Conservation (phyloP, 2,329 filamentous ascomycete species). For the Paecilomyces fulvus region DNA sequence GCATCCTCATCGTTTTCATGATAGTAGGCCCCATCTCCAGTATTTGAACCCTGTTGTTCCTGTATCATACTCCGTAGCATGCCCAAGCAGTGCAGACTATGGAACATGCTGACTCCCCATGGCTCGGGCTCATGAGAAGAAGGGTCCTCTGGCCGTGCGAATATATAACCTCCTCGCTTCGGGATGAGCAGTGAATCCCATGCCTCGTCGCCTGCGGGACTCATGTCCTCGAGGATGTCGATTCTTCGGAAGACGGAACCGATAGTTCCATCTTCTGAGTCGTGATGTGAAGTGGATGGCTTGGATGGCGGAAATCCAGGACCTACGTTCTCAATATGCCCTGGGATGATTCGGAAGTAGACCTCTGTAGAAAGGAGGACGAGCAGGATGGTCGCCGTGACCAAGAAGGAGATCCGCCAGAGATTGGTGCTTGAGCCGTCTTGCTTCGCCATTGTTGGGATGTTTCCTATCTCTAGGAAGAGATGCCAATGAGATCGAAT, state of each 20-base stretch:
- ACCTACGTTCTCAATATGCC: neutral
- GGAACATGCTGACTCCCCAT: constrained; percentile 6
- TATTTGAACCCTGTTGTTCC: neutral
- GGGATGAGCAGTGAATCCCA: constrained; percentile 1
- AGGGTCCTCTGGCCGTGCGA: neutral
- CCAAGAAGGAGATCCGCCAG: neutral
- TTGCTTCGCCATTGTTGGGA: neutral
- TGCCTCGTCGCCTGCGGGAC: neutral
- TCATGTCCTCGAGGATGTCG: constrained; percentile 1
- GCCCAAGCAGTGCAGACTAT: constrained; percentile 5
- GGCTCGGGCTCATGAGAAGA: neutral
- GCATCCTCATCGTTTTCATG: neutral
- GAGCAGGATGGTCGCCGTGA: neutral
- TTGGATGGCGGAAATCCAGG: neutral
- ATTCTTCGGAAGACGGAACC: constrained; percentile 1
- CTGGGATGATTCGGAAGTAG: neutral
- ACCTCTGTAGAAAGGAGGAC: neutral
- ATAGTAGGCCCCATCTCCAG: neutral
- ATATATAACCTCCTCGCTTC: constrained; percentile 2
- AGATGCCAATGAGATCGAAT: no score
- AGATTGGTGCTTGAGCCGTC: neutral
- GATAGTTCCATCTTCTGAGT: neutral
- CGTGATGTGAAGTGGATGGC: neutral
- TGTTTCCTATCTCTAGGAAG: neutral
- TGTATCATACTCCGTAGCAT: constrained; percentile 4